Evolutionary conservation across 768 basidiomycete species (phyloP).

Genomic region (Psilocybe cyanescens): DNA sequence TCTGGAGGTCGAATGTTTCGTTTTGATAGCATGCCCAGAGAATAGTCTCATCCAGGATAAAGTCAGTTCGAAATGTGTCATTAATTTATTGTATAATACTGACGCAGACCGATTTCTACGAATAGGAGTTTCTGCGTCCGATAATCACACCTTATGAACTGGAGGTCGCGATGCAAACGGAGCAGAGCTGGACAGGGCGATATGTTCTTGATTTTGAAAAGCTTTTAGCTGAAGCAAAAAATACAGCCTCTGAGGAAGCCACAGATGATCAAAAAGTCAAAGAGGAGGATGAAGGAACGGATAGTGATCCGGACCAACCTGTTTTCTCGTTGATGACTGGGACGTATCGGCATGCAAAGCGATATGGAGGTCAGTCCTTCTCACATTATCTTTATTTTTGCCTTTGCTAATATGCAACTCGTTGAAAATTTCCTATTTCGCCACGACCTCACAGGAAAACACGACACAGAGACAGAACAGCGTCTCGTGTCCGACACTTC

Average conservation of each 20-base stretch:
- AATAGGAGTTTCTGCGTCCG: slow-evolving; percentile 85
- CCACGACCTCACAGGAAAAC: slow-evolving; percentile 1
- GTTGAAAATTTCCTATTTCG: not conserved
- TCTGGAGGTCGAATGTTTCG: slow-evolving; percentile 94
- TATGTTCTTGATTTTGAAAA: slow-evolving; percentile 82
- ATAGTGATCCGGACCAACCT: slow-evolving; percentile 68
- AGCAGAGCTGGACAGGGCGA: slow-evolving; percentile 72
- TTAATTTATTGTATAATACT: not conserved
- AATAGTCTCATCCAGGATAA: slow-evolving; percentile 83
- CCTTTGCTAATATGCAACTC: not conserved
- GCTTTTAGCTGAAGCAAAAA: slow-evolving; percentile 44
- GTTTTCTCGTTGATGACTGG: slow-evolving; percentile 88
- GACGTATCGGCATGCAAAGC: slow-evolving; percentile 78
- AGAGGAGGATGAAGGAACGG: slow-evolving; percentile 31
- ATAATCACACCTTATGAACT: slow-evolving; percentile 96
- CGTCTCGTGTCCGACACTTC: slow-evolving; percentile 19
- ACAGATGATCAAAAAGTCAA: slow-evolving; percentile 31
- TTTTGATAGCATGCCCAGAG: slow-evolving; percentile 93
- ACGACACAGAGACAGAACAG: slow-evolving; percentile 11
- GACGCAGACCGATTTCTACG: not conserved
- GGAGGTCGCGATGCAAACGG: slow-evolving; percentile 73
- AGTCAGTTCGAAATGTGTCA: slow-evolving; percentile 25
- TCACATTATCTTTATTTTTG: not conserved
- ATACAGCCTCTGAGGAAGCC: slow-evolving; percentile 19
- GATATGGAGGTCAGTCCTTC: slow-evolving; percentile 48